Conservation (phyloP, 2,329 filamentous ascomycete species). For the Ustilaginoidea virens region DNA sequence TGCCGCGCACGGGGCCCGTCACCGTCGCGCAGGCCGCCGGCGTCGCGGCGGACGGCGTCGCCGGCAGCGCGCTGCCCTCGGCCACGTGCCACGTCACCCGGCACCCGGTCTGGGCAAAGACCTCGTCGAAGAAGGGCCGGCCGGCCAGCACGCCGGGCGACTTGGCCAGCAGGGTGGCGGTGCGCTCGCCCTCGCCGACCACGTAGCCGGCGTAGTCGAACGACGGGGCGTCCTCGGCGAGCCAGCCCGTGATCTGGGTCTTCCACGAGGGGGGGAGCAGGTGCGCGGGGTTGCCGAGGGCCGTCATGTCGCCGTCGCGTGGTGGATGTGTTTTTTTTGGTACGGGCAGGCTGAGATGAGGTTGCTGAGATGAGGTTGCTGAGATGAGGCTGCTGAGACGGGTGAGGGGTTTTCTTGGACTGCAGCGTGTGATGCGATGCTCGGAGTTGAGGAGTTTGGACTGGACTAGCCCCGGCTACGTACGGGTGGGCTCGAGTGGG, state of each 20-base stretch:
- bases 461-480: too few species aligned
- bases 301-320: not conserved
- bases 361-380: too few species aligned
- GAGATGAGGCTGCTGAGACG: too few species aligned
- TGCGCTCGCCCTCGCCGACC: conserved; percentile 55
- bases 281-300: conserved; percentile 35
- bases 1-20: conserved; percentile 58
- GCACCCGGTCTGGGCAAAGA: conserved; percentile 82
- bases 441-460: too few species aligned
- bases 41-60: conserved; percentile 16
- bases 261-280: conserved; percentile 81
- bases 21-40: conserved; percentile 64
- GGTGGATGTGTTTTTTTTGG: not conserved
- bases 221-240: conserved; percentile 89
- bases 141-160: conserved; percentile 74
- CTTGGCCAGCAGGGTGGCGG: conserved; percentile 54
- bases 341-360: too few species aligned
- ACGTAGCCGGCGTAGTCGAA: conserved; percentile 98
- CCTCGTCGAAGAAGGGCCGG: conserved; percentile 87
- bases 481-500: too few species aligned
- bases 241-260: conserved; percentile 64
- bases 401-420: too few species aligned
- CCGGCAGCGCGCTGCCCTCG: conserved; percentile 57
- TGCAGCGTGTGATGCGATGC: too few species aligned
- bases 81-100: conserved; percentile 73